phyloP scores from a whole-genome alignment of 768 basidiomycete genomes.

The Russula brevipes region DNA sequence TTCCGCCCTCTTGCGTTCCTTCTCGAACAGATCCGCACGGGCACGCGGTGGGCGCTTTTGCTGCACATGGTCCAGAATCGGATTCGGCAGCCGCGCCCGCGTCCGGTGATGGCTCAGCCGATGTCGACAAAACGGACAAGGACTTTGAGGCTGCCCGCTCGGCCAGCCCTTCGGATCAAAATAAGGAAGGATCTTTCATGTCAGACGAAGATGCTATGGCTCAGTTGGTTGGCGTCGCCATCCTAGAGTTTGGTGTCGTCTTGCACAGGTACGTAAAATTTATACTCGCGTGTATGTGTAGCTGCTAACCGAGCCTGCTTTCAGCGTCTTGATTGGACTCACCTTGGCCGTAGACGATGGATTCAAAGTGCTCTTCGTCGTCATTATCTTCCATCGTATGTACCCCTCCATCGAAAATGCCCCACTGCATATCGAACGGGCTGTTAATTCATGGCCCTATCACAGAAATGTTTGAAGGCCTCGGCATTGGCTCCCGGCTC shows the following conservation, averaged over 20 bases:
- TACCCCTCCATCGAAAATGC: constrained; percentile 20
- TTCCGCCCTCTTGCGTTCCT: background rate
- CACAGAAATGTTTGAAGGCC: constrained; percentile 87
- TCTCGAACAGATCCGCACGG: constrained; percentile 55
- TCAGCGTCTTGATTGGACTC: constrained; percentile 77
- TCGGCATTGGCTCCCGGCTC: constrained; percentile 87
- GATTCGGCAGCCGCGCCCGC: constrained; percentile 4
- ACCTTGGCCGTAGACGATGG: constrained; percentile 83
- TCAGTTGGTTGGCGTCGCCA: constrained; percentile 81
- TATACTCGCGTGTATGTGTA: background rate
- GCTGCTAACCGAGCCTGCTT: background rate
- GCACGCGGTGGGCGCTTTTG: constrained; percentile 52
- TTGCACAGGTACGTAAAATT: constrained; percentile 58
- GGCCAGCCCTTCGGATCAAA: constrained; percentile 28
- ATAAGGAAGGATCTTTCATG: constrained; percentile 33
- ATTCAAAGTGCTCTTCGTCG: constrained; percentile 85
- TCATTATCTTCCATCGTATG: constrained; percentile 89
- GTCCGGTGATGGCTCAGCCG: background rate
- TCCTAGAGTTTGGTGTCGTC: constrained; percentile 91
- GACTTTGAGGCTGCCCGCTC: constrained; percentile 24
- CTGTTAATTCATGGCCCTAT: background rate
- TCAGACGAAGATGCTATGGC: constrained; percentile 36
- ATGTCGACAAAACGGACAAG: constrained; percentile 6
- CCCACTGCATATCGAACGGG: background rate
- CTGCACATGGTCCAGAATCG: constrained; percentile 67